phyloP scores from a whole-genome alignment of 202 grass and related monocot genomes.

The Panicum hallii region DNA sequence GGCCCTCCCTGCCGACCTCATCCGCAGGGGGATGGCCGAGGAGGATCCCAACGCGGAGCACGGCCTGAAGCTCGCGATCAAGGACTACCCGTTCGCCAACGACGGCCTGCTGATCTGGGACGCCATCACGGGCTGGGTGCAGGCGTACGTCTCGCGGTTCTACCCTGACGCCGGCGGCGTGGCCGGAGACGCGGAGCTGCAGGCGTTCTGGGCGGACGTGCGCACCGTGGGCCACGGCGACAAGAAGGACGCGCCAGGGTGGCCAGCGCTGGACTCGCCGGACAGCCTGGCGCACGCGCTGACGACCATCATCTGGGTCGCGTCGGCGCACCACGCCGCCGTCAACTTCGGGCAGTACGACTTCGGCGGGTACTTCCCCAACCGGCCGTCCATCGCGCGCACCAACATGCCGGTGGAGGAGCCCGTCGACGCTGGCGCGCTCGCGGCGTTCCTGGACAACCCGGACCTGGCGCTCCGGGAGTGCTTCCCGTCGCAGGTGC shows the following conservation, averaged over 20 bases:
- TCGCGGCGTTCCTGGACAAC: slow-evolving; percentile 51
- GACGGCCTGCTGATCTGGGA: slow-evolving; percentile 82
- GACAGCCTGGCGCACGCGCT: slow-evolving; percentile 56
- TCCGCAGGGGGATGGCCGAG: slow-evolving; percentile 77
- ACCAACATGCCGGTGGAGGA: slow-evolving; percentile 76
- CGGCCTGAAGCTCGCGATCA: slow-evolving; percentile 63
- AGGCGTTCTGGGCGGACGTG: slow-evolving; percentile 80
- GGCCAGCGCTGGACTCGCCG: slow-evolving; percentile 57
- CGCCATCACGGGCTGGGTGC: slow-evolving; percentile 70
- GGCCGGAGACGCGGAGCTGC: slow-evolving; percentile 61
- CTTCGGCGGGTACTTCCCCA: slow-evolving; percentile 71
- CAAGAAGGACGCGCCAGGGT: slow-evolving; percentile 74
- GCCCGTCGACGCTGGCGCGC: slow-evolving; percentile 19
- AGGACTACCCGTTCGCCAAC: slow-evolving; percentile 88
- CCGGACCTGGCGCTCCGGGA: slow-evolving; percentile 63
- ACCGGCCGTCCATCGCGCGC: slow-evolving; percentile 70
- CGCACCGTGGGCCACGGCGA: slow-evolving; percentile 63
- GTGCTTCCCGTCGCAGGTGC: slow-evolving; percentile 70
- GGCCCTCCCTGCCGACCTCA: slow-evolving; percentile 71
- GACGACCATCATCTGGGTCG: slow-evolving; percentile 86
- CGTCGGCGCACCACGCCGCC: slow-evolving; percentile 78
- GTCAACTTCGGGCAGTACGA: slow-evolving; percentile 90
- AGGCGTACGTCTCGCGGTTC: slow-evolving; percentile 66
- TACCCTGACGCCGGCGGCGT: slow-evolving; percentile 49
- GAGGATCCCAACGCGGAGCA: slow-evolving; percentile 66